Evolutionary conservation across 1,284 basidiomycete species (phyloP).

Genomic region (Leucoagaricus sp.): DNA sequence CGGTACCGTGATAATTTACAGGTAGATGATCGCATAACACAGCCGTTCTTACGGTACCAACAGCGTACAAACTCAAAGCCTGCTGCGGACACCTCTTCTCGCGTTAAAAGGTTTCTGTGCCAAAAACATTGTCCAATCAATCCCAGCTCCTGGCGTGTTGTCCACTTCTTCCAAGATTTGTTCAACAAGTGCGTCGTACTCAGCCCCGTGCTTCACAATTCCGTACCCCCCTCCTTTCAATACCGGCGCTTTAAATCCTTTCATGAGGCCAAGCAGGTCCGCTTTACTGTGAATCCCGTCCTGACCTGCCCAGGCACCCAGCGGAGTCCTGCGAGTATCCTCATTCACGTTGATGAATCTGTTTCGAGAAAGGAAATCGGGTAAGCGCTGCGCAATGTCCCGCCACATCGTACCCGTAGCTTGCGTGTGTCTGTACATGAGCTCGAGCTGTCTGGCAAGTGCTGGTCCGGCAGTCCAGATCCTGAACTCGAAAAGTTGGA

Average conservation of each 20-base stretch:
- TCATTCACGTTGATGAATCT: slow-evolving; percentile 1
- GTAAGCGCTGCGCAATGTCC: background rate
- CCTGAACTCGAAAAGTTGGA: slow-evolving; percentile 12
- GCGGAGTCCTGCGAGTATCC: background rate
- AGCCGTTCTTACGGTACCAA: too few species aligned
- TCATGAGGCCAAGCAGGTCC: background rate
- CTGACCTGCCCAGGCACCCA: slow-evolving; percentile 3
- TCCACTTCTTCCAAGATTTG: background rate
- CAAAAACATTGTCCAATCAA: slow-evolving; percentile 1
- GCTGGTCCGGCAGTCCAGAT: background rate
- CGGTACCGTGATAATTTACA: too few species aligned
- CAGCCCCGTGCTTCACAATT: background rate
- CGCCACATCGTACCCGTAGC: background rate
- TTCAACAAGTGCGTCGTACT: slow-evolving; percentile 2
- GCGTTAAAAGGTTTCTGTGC: slow-evolving; percentile 11
- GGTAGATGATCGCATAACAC: too few species aligned
- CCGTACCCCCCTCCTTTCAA: slow-evolving; percentile 4
- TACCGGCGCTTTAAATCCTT: background rate
- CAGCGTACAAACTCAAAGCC: background rate
- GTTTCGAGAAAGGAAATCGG: background rate
- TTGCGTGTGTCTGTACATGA: background rate
- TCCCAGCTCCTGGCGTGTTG: background rate
- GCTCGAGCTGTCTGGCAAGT: slow-evolving; percentile 4
- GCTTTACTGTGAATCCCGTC: slow-evolving; percentile 4
- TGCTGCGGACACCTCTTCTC: background rate